Evolutionary conservation across 495 filamentous ascomycete species (phyloP), one percentile per base, ranked within the genome.

Genomic region (Bacidia gigantensis): DNA sequence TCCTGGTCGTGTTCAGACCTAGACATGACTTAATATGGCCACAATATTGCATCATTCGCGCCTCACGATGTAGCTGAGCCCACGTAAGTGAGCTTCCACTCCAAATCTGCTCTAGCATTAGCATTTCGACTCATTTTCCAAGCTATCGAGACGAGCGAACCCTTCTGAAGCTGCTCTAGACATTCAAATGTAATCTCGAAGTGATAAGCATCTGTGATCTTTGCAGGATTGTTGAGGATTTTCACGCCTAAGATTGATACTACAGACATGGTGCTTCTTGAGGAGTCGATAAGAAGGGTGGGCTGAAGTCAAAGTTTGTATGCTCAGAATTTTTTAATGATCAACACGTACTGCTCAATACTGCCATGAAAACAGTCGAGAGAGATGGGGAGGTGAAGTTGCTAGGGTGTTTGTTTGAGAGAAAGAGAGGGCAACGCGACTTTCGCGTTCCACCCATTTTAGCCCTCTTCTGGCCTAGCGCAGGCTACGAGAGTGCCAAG

Each of bases 181-280:
- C 90, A 96, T 69, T 97, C 93, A 55, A 98, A 98, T 21, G 92
- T 98, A 65, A 98, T 97, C 67, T 98, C 93, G 51, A 98, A 95
- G 65, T 88, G 78, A 65, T 97, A 98, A 26, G 86, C 77, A 57
- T 84, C 83, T 48, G 76, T 80, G 71, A 97, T 96, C 48, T 81
- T 74, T 56, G 92, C 89, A 55, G 92, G 92, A 70, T 98, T 98
- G 77, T 97, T 97, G 62, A 87, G 73, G 51, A 96, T 85, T 65
- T 90, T 86, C 53, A 97, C 92, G 65, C 88, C 88, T 38, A 98
- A 79, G 25, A 98, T 81, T 52, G 90, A 92, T 55, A 98, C 89
- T 64, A 96, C 87, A 61, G 92, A 95, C 92, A 98, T 98, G 53
- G 67, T 84, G 63, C 60, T 58, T 21, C 26, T 55, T 7, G n/a